These are phyloP conservation scores for Stagonosporopsis chrysanthemi DNA, from an alignment of 2,329 filamentous ascomycete species.

Conservation along the genomic window DNA sequence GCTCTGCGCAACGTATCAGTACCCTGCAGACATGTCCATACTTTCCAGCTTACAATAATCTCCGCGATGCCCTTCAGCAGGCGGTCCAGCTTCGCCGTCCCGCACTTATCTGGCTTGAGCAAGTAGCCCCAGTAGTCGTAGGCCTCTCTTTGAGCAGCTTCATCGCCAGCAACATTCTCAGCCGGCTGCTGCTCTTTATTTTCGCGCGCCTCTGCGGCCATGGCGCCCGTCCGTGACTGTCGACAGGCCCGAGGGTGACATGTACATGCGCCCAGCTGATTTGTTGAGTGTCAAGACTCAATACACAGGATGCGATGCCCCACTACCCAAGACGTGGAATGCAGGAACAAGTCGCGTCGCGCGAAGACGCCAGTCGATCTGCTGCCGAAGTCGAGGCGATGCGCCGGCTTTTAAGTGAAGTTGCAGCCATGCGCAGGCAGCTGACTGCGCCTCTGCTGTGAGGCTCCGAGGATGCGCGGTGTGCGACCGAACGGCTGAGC, in stretches of 20 bases:
- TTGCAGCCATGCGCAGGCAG: conserved; percentile 27
- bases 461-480: conserved; percentile 28
- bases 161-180: conserved; percentile 29
- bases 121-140: conserved; percentile 60
- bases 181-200: conserved; percentile 28
- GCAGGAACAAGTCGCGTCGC: conserved; percentile 12
- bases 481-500: conserved; percentile 21
- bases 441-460: conserved; percentile 40
- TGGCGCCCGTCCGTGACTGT: conserved; percentile 26
- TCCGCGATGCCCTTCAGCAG: conserved; percentile 57
- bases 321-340: conserved; percentile 22
- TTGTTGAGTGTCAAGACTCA: conserved; percentile 25
- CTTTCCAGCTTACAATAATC: conserved; percentile 52
- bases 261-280: conserved; percentile 24
- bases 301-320: conserved; percentile 28
- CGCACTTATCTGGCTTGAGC: conserved; percentile 60
- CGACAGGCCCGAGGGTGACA: conserved; percentile 13
- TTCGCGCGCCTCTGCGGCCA: conserved; percentile 41
- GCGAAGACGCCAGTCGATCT: conserved; percentile 1
- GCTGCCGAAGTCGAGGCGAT: conserved; percentile 4
- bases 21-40: neutral
- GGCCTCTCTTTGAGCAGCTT: conserved; percentile 52
- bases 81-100: conserved; percentile 56
- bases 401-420: conserved; percentile 22
- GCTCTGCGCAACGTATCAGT: conserved; percentile 44